Evolutionary conservation across 2,329 filamentous ascomycete genomes (phyloP), one percentile per base, ranked within the genome.

Genomic region (Aspergillus sp.): DNA sequence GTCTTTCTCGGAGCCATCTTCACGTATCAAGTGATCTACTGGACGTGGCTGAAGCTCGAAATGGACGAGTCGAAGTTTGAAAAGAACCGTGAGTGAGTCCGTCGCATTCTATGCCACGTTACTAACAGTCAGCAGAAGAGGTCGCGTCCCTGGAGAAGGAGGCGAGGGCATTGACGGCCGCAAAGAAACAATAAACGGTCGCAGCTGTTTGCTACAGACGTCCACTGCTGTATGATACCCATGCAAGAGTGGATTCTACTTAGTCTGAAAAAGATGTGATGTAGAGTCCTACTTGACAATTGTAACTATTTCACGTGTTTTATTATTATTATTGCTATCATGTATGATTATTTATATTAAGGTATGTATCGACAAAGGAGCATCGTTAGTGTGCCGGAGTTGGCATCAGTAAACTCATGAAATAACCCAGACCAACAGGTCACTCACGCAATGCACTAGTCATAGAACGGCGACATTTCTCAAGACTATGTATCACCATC

Each of bases 11-110:
- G 75, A 7, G 74, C 75, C 3, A 71, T 79, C 33, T 72, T 79
- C 59, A 75, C 72, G 14, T 79, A 78, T 58, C 76, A 79, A 56
- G 65, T 77, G 40, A 65, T 76, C 17, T 76, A 79, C 56, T 77
- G 73, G 73, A 61, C 65, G 26, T 79, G 76, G 76, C 50, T 75
- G 60, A 76, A 74, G 53, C 60, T 79, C 11, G 76, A 79, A 61
- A 75, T 71, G 49, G 73, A 76, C 51, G 75, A 76, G 54, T 63
- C 65, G 6, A 76, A 73, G 56, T 61, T 69, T 16, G 56, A 68
- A 22, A 77, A 73, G 61, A 73, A 73, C 51, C 60, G 72, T 74
- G 61, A 19, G 64, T 65, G 10, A 8, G 26, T 11, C 26, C 26
- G 22, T n/a, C 36, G n/a, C 7, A 22, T 30, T 19, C 17, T 52